Conservation (phyloP, 176 grass and related monocot species). For the Oropetium thomaeum region DNA sequence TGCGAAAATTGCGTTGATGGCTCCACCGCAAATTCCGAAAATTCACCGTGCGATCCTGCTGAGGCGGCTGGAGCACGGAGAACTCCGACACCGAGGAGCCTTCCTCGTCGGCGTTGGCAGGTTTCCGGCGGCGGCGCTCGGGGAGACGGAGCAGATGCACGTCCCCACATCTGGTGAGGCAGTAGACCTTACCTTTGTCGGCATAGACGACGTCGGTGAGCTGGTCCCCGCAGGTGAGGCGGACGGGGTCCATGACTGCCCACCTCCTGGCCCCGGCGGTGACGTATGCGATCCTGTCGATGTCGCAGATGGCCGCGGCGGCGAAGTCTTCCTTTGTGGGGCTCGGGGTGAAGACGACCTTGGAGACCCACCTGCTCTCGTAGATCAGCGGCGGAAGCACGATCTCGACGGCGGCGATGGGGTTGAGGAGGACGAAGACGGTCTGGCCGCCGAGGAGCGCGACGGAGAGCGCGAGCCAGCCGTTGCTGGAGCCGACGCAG, state of each 20-base stretch:
- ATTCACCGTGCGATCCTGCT: background rate
- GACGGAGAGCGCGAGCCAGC: conserved; percentile 53
- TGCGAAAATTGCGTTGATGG: background rate
- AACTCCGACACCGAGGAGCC: conserved; percentile 18
- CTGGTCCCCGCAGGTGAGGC: conserved; percentile 35
- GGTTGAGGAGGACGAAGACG: conserved; percentile 53
- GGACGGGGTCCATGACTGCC: conserved; percentile 46
- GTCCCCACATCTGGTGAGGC: conserved; percentile 56
- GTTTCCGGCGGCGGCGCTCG: conserved; percentile 44
- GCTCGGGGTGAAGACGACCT: conserved; percentile 52
- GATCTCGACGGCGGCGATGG: conserved; percentile 46
- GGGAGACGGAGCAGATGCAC: conserved; percentile 50
- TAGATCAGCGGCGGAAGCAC: conserved; percentile 53
- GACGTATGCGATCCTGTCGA: conserved; percentile 56
- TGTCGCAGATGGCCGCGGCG: conserved; percentile 56
- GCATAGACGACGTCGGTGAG: conserved; percentile 53
- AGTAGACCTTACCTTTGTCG: conserved; percentile 58
- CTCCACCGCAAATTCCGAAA: background rate
- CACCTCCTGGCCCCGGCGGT: conserved; percentile 53
- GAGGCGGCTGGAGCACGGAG: background rate
- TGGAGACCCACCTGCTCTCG: conserved; percentile 57
- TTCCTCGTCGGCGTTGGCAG: conserved; percentile 28
- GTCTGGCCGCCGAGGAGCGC: conserved; percentile 34
- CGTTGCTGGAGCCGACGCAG: conserved; percentile 61
- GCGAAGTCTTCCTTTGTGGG: conserved; percentile 52